Percentiles rank a stretch among this genome's conserved stretches.
These are phyloP conservation scores for Botrytis squamosa DNA, from an alignment of 2,329 filamentous ascomycete species.

Conservation along the genomic window DNA sequence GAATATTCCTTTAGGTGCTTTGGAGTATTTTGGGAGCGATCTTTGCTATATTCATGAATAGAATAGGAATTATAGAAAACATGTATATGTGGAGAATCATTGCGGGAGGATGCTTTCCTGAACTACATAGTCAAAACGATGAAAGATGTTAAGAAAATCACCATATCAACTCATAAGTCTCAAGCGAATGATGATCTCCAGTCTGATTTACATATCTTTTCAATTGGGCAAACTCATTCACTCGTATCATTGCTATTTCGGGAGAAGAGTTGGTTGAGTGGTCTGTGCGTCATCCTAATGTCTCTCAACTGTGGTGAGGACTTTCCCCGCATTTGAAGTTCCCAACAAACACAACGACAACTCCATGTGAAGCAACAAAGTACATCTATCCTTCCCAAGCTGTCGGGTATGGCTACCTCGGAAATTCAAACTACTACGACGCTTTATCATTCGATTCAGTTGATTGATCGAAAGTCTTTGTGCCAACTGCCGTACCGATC, in stretches of 20 bases:
- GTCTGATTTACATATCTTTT: neutral
- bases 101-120: too few species aligned
- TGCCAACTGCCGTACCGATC: neutral
- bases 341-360: neutral
- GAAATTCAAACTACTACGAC: neutral
- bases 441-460: neutral
- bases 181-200: neutral
- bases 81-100: neutral
- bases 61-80: neutral
- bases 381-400: neutral
- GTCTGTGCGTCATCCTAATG: neutral
- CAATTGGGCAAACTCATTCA: neutral
- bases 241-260: neutral
- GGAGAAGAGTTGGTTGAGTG: neutral
- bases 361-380: neutral
- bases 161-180: neutral
- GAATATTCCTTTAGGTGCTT: neutral
- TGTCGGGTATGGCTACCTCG: neutral
- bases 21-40: neutral
- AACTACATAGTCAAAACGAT: neutral
- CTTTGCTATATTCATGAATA: neutral
- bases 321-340: slow-evolving; percentile 2
- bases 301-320: neutral
- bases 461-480: neutral
- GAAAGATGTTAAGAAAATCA: neutral